phyloP scores from a whole-genome alignment of 495 filamentous ascomycete species.

The Hypoxylon perforatum region DNA sequence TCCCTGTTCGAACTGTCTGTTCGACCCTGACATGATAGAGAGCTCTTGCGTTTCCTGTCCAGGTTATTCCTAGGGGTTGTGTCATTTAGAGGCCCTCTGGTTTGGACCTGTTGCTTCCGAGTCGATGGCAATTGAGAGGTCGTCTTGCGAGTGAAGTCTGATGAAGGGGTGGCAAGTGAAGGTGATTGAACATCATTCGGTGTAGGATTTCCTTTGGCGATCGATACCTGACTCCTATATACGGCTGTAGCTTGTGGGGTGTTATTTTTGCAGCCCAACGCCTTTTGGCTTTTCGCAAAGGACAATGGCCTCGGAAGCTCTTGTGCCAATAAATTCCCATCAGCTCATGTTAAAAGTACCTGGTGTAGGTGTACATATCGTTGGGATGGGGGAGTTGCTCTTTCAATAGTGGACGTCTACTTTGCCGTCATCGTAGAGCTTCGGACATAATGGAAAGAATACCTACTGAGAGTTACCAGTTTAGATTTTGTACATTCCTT shows the following conservation, averaged over 20 bases:
- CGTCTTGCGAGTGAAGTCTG: no score
- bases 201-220: no score
- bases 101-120: not conserved
- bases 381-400: not conserved
- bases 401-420: not conserved
- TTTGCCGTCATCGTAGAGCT: not conserved
- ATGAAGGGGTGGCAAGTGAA: no score
- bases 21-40: not conserved
- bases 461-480: no score
- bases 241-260: not conserved
- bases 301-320: not conserved
- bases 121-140: no score
- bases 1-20: not conserved
- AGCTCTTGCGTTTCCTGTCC: not conserved
- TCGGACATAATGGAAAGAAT: not conserved
- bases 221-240: no score
- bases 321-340: not conserved
- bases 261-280: no score
- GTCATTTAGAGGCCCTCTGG: not conserved
- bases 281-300: not conserved
- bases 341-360: not conserved
- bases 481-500: not conserved
- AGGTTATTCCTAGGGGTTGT: not conserved
- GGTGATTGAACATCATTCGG: no score
- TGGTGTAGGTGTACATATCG: no score